Conservation (phyloP, 805 yeast genomes). For the Metschnikowia proteae region DNA sequence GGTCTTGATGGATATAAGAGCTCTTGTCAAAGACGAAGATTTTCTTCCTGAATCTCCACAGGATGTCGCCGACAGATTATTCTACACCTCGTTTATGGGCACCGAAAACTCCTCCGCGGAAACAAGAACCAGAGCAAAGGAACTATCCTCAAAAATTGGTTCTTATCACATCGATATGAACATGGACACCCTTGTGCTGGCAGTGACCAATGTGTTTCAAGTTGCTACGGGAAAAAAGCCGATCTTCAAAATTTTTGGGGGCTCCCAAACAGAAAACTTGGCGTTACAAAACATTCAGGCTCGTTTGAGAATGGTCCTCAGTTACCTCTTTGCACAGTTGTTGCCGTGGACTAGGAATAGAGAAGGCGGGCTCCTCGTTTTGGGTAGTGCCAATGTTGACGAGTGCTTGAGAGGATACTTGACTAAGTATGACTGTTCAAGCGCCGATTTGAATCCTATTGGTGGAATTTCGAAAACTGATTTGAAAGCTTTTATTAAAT, state of each 20-base stretch:
- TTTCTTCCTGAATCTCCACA: constrained; percentile 74
- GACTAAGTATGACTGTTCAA: constrained; percentile 95
- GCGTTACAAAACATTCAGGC: constrained; percentile 98
- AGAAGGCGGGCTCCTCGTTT: constrained; percentile 74
- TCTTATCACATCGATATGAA: constrained; percentile 88
- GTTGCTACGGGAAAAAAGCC: constrained; percentile 90
- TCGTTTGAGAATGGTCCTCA: constrained; percentile 87
- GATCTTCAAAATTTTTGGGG: constrained; percentile 88
- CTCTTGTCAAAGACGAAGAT: constrained; percentile 52
- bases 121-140: constrained; percentile 78
- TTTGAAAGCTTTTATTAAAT: constrained; percentile 76
- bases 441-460: constrained; percentile 96
- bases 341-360: constrained; percentile 90
- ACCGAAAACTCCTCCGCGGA: constrained; percentile 88
- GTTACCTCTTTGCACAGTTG: constrained; percentile 89
- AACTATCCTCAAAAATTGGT: constrained; percentile 71
- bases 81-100: constrained; percentile 95
- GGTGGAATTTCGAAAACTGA: constrained; percentile 98
- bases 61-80: constrained; percentile 70
- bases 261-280: constrained; percentile 83
- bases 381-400: constrained; percentile 97
- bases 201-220: constrained; percentile 74
- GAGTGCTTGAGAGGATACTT: constrained; percentile 93
- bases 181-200: constrained; percentile 78
- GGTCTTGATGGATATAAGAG: constrained; percentile 73